phyloP scores from a whole-genome alignment of 306 rosid genomes.

The Canavalia gladiata region DNA sequence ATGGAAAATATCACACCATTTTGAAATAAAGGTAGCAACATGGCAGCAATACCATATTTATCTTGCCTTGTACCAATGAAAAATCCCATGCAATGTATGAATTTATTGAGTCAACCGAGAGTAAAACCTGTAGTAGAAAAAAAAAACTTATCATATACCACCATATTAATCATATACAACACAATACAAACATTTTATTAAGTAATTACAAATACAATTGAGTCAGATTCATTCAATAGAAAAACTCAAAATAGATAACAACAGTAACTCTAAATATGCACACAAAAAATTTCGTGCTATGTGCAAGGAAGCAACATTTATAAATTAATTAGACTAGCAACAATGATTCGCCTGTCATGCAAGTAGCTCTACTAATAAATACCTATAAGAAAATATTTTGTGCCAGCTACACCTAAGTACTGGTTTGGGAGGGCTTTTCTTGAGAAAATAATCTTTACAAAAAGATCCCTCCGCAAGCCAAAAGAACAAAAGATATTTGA shows the following conservation, averaged over 20 bases:
- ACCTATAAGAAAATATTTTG: not conserved
- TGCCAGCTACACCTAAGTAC: not conserved
- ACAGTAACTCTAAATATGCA: constrained; percentile 14
- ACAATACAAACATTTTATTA: not conserved
- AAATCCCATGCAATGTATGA: constrained; percentile 99
- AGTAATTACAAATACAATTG: not conserved
- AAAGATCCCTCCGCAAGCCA: not conserved
- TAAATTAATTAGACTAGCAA: constrained; percentile 7
- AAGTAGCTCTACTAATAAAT: not conserved
- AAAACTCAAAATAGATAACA: constrained; percentile 23
- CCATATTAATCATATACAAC: constrained; percentile 15
- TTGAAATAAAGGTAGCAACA: constrained; percentile 47
- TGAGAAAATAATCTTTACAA: not conserved
- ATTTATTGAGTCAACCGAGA: constrained; percentile 81
- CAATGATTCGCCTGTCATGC: not conserved
- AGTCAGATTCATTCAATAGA: constrained; percentile 30
- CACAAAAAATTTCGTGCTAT: not conserved
- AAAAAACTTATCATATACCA: constrained; percentile 37
- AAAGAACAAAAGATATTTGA: not conserved
- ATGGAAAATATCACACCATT: constrained; percentile 38
- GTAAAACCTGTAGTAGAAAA: constrained; percentile 63
- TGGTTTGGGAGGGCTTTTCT: not conserved
- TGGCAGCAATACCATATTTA: constrained; percentile 76
- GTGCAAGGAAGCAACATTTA: constrained; percentile 13
- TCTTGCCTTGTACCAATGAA: constrained; percentile 88